Evolutionary conservation across 768 basidiomycete species (phyloP), one percentile per base, ranked within the genome.

Genomic region (Mycena latifolia): DNA sequence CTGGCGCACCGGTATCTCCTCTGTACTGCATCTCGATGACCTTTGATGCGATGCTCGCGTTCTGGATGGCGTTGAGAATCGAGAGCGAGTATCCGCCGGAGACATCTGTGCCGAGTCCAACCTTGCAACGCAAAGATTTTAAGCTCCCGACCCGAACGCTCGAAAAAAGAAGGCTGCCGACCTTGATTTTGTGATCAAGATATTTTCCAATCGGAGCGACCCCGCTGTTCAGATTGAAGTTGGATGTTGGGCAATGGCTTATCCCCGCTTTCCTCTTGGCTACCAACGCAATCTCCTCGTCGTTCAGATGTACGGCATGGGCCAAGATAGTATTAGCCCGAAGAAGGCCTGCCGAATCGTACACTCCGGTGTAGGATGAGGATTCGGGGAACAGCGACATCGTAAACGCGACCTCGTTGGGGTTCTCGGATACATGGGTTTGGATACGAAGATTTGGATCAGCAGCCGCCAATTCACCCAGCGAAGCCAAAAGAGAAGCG

Each of bases 191-290:
- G 50, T 77, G 79, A 76, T 98, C 96, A 15, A 98, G 81, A 77
- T 92, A 89, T 66, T 84, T 79, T 3, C 92, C 94, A 8, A 98
- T 86, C 20, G 86, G 87, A 2, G 96, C 92, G 29, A 94, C 83
- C 1, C 97, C 97, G 68, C 94, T 96, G 37, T 89, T 85, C 54
- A 99, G 75, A 79, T 97, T 93, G 76, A 97, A 93, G 77, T 98
- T 99, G 73, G 94, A 96, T 28, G 92, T 92, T 22, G 97, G 96
- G 75, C 97, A 98, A 78, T 98, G 97, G 69, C 92, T 92, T 53
- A 99, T 83, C 12, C 96, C 96, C 1, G 92, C 89, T 10, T 82
- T 80, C 55, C 83, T 82, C 69, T 81, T 65, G 69, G 87, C 86
- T 69, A 98, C 88, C 25, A 97, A 79, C 39, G 85, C 81, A 64